Evolutionary conservation across 768 basidiomycete species (phyloP).

Genomic region (Lenzites betulinus): DNA sequence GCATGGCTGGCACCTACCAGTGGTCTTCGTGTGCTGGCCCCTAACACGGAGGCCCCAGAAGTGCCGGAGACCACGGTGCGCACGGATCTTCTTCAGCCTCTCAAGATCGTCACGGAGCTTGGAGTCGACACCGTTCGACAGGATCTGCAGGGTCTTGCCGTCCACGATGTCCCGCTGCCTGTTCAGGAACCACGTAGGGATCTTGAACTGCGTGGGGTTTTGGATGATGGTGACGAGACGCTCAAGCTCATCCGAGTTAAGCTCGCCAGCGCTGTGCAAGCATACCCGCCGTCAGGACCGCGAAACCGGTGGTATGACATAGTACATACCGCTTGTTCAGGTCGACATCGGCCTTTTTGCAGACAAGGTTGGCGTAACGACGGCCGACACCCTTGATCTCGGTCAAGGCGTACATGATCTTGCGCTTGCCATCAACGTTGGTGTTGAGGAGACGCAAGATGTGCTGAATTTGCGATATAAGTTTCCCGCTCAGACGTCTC

Average conservation of each 20-base stretch:
- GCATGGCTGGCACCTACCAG: slow-evolving; percentile 54
- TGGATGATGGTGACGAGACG: slow-evolving; percentile 99
- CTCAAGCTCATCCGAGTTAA: slow-evolving; percentile 99
- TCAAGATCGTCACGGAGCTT: slow-evolving; percentile 98
- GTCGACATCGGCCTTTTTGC: slow-evolving; percentile 99
- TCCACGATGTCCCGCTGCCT: slow-evolving; percentile 98
- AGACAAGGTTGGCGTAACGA: slow-evolving; percentile 97
- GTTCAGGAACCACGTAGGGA: slow-evolving; percentile 99
- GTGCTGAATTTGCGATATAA: slow-evolving; percentile 59
- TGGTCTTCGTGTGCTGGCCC: slow-evolving; percentile 99
- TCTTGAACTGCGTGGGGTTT: slow-evolving; percentile 99
- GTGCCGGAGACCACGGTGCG: slow-evolving; percentile 91
- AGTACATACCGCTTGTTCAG: slow-evolving; percentile 90
- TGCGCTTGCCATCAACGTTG: slow-evolving; percentile 99
- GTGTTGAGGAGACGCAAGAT: slow-evolving; percentile 99
- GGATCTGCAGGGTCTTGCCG: slow-evolving; percentile 93
- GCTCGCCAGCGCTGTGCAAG: slow-evolving; percentile 86
- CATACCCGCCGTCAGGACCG: background rate
- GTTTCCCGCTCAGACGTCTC: background rate
- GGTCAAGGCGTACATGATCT: slow-evolving; percentile 99
- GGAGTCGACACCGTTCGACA: slow-evolving; percentile 96
- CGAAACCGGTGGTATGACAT: background rate
- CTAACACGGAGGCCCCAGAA: slow-evolving; percentile 95
- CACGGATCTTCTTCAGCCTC: slow-evolving; percentile 98
- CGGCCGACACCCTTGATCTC: slow-evolving; percentile 99